Base-by-base conservation (phyloP, 768 basidiomycete species). In the Obba rivulosa region DNA sequence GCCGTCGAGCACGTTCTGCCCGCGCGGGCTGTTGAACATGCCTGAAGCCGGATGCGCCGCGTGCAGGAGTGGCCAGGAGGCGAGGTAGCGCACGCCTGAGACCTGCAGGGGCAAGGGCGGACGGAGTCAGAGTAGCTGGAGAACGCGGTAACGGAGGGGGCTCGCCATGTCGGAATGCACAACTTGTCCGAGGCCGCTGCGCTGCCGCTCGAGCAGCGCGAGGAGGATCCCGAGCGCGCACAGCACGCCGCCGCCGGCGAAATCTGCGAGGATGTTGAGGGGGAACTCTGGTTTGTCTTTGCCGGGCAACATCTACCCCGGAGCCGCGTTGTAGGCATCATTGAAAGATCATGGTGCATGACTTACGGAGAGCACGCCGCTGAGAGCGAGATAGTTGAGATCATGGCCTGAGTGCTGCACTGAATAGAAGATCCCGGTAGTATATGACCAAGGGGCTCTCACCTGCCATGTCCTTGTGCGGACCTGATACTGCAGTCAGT, bases 381-480 rank as follows among this genome's bases (percentile, higher is more conserved):
- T 88, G 28, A 87, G 70, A 14, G 89, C 88, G 11, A 90, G 74
- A 61, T 90, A 92, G 62, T 91, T 92, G 48, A 92, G 77, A 59
- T 92, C 89, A 59, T 92, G 89, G 16, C 89, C 89, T 81, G 38
- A 39, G 4, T n/a, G n/a, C n/a, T n/a, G n/a, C n/a, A n/a, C n/a
- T n/a, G n/a, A n/a, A n/a, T n/a, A n/a, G n/a, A n/a, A n/a, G n/a
- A n/a, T n/a, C n/a, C n/a, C n/a, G n/a, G n/a, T n/a, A n/a, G n/a
- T n/a, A n/a, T n/a, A n/a, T n/a, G n/a, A n/a, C n/a, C n/a, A n/a
- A n/a, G n/a, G n/a, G n/a, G n/a, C n/a, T n/a, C n/a, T 23, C 59
- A 83, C 86, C 87, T 25, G 89, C 89, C 85, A 87, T 87, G 56
- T 82, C 72, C 57, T 79, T 81, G 52, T 86, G 76, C 0, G 79